These are phyloP conservation scores for Penicillium parvum DNA, from an alignment of 495 filamentous ascomycete genomes.

Conservation along the genomic window DNA sequence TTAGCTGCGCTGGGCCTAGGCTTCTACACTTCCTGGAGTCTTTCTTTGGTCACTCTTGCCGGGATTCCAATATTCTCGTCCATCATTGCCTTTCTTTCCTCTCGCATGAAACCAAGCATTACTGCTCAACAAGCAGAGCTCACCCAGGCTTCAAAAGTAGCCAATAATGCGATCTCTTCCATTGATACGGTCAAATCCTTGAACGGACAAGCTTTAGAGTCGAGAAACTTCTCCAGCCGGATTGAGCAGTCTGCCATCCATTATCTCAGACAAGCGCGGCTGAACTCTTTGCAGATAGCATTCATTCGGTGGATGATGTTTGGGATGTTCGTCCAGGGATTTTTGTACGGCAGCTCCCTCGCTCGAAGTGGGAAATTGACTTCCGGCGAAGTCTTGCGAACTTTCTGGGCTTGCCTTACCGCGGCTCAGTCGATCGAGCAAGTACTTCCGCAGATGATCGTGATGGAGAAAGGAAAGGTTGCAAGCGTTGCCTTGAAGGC, in stretches of 20 bases:
- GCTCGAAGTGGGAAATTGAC: constrained; percentile 50
- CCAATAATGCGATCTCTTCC: constrained; percentile 60
- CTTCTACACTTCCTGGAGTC: constrained; percentile 74
- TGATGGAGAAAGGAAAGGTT: constrained; percentile 73
- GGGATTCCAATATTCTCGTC: constrained; percentile 65
- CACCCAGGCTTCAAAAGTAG: constrained; percentile 64
- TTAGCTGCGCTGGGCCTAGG: constrained; percentile 63
- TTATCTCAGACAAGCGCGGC: constrained; percentile 63
- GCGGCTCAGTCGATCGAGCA: constrained; percentile 69
- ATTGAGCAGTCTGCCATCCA: constrained; percentile 56
- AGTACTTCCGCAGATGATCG: constrained; percentile 68
- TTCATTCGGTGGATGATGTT: constrained; percentile 70
- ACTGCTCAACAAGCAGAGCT: constrained; percentile 66
- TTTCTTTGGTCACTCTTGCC: constrained; percentile 77
- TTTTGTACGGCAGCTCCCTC: constrained; percentile 78
- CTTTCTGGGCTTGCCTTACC: constrained; percentile 77
- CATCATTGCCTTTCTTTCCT: constrained; percentile 55
- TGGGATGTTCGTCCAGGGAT: constrained; percentile 82
- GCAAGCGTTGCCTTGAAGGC: constrained; percentile 59
- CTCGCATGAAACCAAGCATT: constrained; percentile 60
- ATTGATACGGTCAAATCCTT: constrained; percentile 88
- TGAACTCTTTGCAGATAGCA: constrained; percentile 65
- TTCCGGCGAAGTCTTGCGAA: constrained; percentile 71
- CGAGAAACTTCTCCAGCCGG: constrained; percentile 55
- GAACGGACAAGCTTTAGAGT: constrained; percentile 71